A percentile compares a stretch with the other conserved stretches of the same genome.
phyloP scores from a whole-genome alignment of 2,329 filamentous ascomycete genomes.

The Hortaea werneckii region DNA sequence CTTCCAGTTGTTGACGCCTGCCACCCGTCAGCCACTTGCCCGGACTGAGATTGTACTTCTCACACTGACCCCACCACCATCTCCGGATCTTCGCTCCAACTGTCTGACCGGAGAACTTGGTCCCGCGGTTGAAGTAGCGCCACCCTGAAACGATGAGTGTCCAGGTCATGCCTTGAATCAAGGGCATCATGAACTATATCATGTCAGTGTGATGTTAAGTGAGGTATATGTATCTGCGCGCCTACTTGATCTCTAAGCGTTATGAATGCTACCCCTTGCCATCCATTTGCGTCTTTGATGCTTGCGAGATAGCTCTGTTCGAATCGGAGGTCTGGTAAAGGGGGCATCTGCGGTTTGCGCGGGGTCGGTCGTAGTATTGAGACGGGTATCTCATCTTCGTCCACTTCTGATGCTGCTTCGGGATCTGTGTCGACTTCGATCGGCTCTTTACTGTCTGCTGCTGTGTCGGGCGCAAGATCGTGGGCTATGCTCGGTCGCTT shows the following conservation, averaged over 20 bases:
- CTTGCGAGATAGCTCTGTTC: slow-evolving; percentile 96
- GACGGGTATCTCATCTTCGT: slow-evolving; percentile 58
- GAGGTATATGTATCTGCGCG: not conserved
- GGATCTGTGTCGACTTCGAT: slow-evolving; percentile 37
- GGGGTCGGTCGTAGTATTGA: slow-evolving; percentile 49
- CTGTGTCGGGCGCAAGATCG: slow-evolving; percentile 72
- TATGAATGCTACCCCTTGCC: slow-evolving; percentile 71
- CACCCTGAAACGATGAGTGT: slow-evolving; percentile 77
- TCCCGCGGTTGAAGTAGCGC: slow-evolving; percentile 77
- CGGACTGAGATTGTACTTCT: not conserved
- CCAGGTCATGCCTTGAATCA: slow-evolving; percentile 82
- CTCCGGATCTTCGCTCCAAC: slow-evolving; percentile 67
- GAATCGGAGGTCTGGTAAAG: slow-evolving; percentile 74
- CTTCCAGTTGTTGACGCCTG: slow-evolving; percentile 72
- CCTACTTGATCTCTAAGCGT: slow-evolving; percentile 78
- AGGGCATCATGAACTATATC: slow-evolving; percentile 65
- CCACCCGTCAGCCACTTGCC: not conserved
- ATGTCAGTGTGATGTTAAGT: not conserved
- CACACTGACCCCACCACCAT: slow-evolving; percentile 69
- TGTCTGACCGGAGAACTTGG: slow-evolving; percentile 64
- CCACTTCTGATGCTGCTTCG: slow-evolving; percentile 28
- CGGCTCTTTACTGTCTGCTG: slow-evolving; percentile 56
- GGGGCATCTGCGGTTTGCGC: slow-evolving; percentile 54
- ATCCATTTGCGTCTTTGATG: slow-evolving; percentile 67
- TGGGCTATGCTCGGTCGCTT: slow-evolving; percentile 58